Percentiles rank a stretch among this genome's conserved stretches.
These are phyloP conservation scores for Hura crepitans DNA, from an alignment of 441 rosid genomes.

Conservation along the genomic window DNA sequence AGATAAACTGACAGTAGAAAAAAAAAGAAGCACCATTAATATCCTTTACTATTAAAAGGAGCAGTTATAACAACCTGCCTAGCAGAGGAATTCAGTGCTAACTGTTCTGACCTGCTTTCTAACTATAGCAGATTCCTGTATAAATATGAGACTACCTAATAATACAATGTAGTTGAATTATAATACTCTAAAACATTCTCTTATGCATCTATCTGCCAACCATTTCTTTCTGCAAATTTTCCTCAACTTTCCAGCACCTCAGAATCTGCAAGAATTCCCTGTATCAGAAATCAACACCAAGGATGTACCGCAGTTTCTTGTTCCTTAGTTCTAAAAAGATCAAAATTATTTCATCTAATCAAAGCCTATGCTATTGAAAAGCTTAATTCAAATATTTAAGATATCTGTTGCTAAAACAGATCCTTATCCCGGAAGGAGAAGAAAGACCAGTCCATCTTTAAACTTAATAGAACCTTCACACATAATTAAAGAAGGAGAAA, in stretches of 20 bases:
- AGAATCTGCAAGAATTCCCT: neutral
- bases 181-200: neutral
- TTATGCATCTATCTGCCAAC: neutral
- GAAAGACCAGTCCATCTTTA: too few species aligned
- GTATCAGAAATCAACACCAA: neutral
- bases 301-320: neutral
- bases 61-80: slow-evolving; percentile 4
- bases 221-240: neutral
- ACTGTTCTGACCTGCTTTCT: neutral
- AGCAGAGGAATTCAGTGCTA: neutral
- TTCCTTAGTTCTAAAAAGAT: neutral
- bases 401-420: neutral
- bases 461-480: neutral
- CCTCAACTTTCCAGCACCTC: neutral
- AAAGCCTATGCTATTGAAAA: neutral
- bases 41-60: neutral
- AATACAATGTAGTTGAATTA: neutral
- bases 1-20: neutral
- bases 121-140: neutral
- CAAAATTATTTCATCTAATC: too few species aligned
- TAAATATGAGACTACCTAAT: neutral
- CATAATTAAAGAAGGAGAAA: neutral
- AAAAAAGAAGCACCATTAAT: too few species aligned
- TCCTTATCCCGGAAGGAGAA: too few species aligned
- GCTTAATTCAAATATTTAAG: neutral